Evolutionary conservation across 495 filamentous ascomycete genomes (phyloP), one percentile per base, ranked within the genome.

Genomic region (Aspergillus cavernicola): DNA sequence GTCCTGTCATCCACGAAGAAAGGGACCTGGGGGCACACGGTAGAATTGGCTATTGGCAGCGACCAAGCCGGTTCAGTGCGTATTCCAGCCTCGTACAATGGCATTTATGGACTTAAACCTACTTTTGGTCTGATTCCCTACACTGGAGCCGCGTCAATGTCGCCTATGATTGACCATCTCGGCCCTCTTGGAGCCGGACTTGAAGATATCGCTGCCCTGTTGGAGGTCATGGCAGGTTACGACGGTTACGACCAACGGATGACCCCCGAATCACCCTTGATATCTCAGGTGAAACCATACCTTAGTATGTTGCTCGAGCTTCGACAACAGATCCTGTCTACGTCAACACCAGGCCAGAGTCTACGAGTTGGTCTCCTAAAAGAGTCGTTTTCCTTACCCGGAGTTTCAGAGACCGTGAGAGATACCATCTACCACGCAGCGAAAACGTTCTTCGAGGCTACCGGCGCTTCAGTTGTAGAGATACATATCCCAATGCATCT

Each of bases 61-160:
- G 81, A 85, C 55, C 80, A 83, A 54, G 81, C 73, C 10, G 81
- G 80, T 0, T 77, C 73, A 4, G 72, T 85, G 6, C 71, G 80
- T 4, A 72, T 82, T 2, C 81, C 80, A 1, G 69, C 76, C 18
- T 63, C 73, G 0, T 71, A 74, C 36, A 73, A 64, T 19, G 77
- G 77, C 1, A 62, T 78, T 20, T 67, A 66, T 19, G 66, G 64
- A 8, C 26, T 68, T 23, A 81, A 80, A 50, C 72, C 78, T 1
- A 80, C 76, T 0, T 71, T 73, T 51, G 78, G 79, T 0, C 70
- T 81, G 51, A 56, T 83, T 10, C 78, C 76, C 0, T 79, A 78
- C 42, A 80, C 75, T 0, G 76, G 74, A 1, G 70, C 70, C 6
- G 51, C 70, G 0, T 59, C 67, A 6, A 35, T 72, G 2, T 61